phyloP scores from a whole-genome alignment of 352 stramenopile species.

The Phytopythium aichiense region DNA sequence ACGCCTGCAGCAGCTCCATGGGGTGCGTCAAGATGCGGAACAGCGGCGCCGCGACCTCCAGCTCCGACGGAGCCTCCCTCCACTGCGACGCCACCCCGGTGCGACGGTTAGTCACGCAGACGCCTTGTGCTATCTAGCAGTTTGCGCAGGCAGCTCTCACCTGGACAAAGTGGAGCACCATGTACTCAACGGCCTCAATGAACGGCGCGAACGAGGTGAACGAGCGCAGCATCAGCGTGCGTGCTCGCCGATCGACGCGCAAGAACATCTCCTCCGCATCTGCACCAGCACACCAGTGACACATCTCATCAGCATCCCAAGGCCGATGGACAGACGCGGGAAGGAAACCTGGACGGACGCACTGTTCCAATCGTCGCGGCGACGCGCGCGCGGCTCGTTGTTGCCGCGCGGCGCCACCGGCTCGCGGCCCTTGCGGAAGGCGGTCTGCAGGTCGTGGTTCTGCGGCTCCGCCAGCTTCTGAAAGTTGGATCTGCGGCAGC shows the following conservation, averaged over 20 bases:
- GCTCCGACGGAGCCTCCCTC: slow-evolving; percentile 62
- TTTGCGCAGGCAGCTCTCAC: slow-evolving; percentile 18
- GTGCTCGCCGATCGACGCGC: slow-evolving; percentile 64
- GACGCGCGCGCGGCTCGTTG: slow-evolving; percentile 34
- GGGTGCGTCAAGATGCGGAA: slow-evolving; percentile 56
- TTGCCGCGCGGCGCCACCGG: slow-evolving; percentile 25
- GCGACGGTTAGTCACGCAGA: no score
- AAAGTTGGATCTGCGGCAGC: slow-evolving; percentile 66
- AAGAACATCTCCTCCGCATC: slow-evolving; percentile 79
- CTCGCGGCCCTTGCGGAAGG: slow-evolving; percentile 64
- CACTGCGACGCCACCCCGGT: slow-evolving; percentile 31
- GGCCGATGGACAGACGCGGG: neutral
- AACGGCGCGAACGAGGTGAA: slow-evolving; percentile 66
- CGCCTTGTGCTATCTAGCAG: neutral
- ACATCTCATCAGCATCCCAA: neutral
- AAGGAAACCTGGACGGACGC: slow-evolving; percentile 4
- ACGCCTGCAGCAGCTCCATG: slow-evolving; percentile 51
- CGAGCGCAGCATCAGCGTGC: slow-evolving; percentile 62
- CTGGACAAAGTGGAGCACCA: slow-evolving; percentile 79
- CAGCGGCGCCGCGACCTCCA: slow-evolving; percentile 63
- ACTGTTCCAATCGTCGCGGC: slow-evolving; percentile 77
- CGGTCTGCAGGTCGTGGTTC: slow-evolving; percentile 67
- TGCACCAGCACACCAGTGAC: slow-evolving; percentile 10
- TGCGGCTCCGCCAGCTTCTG: slow-evolving; percentile 73
- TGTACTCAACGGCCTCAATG: slow-evolving; percentile 76